Evolutionary conservation across 225 moss, liverwort and hornwort species (phyloP).

Genomic region (Pseudoscleropodium purum): DNA sequence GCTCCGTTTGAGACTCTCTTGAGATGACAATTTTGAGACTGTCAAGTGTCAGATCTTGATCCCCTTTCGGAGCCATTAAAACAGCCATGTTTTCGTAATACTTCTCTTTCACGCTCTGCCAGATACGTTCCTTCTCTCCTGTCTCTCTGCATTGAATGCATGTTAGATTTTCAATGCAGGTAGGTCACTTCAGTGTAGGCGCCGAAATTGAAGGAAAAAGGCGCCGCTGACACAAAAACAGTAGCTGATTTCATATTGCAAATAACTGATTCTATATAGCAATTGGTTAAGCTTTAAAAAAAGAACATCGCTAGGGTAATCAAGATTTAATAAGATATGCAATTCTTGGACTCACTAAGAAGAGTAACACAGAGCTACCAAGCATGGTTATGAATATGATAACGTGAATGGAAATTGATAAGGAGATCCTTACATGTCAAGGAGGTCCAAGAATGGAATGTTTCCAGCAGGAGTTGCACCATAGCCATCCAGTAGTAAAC

Average conservation of each 20-base stretch:
- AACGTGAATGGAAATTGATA: not conserved
- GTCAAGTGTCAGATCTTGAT: conserved; percentile 62
- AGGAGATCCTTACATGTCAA: conserved; percentile 59
- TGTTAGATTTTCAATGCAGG: not conserved
- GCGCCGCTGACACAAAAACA: not conserved
- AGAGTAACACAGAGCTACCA: not conserved
- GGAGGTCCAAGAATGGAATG: conserved; percentile 82
- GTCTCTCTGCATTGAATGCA: conserved; percentile 52
- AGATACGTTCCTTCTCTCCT: conserved; percentile 71
- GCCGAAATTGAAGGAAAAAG: not conserved
- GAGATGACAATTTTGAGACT: conserved; percentile 71
- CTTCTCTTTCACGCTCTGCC: conserved; percentile 79
- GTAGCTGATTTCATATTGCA: not conserved
- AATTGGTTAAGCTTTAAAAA: not conserved
- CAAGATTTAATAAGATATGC: not conserved
- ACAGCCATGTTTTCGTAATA: conserved; percentile 79
- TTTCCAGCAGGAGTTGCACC: conserved; percentile 94
- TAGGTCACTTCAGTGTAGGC: not conserved
- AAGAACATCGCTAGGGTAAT: not conserved
- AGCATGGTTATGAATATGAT: not conserved
- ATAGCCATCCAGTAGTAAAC: conserved; percentile 72
- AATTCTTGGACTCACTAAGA: not conserved
- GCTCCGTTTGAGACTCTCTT: conserved; percentile 88
- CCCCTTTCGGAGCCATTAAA: conserved; percentile 68
- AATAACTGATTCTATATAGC: not conserved